Base-by-base conservation (phyloP, 345 rosid genomes). In the Dovyalis caffra region DNA sequence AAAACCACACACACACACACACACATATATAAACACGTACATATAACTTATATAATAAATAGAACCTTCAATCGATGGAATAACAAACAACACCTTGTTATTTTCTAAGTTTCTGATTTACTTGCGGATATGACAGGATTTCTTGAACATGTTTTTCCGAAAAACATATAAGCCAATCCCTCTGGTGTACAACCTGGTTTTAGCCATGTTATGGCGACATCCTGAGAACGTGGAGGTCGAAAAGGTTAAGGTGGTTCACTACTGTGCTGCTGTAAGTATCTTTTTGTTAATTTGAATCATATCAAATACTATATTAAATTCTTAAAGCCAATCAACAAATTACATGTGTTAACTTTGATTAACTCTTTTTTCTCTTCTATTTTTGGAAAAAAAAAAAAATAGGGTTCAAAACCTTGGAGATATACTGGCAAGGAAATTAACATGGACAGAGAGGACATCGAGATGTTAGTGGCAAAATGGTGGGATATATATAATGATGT, bases 331-430 rank as follows among this genome's bases (percentile, higher is more conserved):
- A 40, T 40, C 47, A 40, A 40, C 14, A 40, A 40, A 40, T 12
- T 40, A 40, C 45, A n/a, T 53, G 3, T n/a, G n/a, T 53, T 23
- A 23, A 20, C 6, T 23, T 7, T 51, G n/a, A 4, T 45, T 15
- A n/a, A 21, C 15, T 57, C 61, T 8, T 49, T 10, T n/a, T 43
- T 21, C 3, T 21, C 11, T 16, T 58, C 14, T 15, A 0, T 58
- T 6, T 15, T 16, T 37, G 11, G 37, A 49, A 64, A 32, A 45
- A 62, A 18, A 29, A 16, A n/a, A 12, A 67, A 3, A 40, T 23
- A 75, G 79, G 79, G 79, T 25, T 76, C 74, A 69, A 76, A 76
- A 63, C 79, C 74, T 34, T 70, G 79, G 74, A 76, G 79, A 51
- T 76, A 63, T 6, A 76, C 79, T 1, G 79, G 79, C 16, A 64